These are phyloP conservation scores for Coniella vitis DNA, from an alignment of 2,329 filamentous ascomycete genomes.

Conservation along the genomic window DNA sequence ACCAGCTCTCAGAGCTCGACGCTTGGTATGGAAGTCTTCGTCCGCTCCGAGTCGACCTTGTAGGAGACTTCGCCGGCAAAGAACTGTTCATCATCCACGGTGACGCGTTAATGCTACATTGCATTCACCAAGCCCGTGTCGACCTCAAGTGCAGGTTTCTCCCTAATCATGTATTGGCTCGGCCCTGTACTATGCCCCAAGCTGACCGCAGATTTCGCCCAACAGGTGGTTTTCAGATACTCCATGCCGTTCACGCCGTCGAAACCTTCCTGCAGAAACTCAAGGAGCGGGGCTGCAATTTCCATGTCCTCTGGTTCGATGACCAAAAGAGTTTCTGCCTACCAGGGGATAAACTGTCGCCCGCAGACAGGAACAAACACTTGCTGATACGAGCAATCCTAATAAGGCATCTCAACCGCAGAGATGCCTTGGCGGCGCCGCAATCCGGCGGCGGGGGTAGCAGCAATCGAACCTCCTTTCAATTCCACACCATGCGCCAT, in stretches of 20 bases:
- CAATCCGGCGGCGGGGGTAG: not conserved
- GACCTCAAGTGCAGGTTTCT: slow-evolving; percentile 48
- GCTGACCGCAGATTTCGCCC: not conserved
- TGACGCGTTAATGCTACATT: slow-evolving; percentile 62
- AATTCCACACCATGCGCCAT: slow-evolving; percentile 37
- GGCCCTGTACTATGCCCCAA: not conserved
- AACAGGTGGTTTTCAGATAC: slow-evolving; percentile 57
- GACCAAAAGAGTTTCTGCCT: slow-evolving; percentile 48
- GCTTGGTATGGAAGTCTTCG: slow-evolving; percentile 17
- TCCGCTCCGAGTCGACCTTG: slow-evolving; percentile 50
- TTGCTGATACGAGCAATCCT: slow-evolving; percentile 56
- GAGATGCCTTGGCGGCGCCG: not conserved
- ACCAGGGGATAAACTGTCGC: slow-evolving; percentile 31
- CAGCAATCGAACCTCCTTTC: slow-evolving; percentile 23
- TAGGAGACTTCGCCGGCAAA: slow-evolving; percentile 69
- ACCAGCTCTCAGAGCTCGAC: not conserved
- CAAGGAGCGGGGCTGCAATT: slow-evolving; percentile 58
- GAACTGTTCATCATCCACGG: slow-evolving; percentile 69
- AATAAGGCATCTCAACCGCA: slow-evolving; percentile 51
- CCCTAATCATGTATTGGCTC: not conserved
- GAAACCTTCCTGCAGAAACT: slow-evolving; percentile 59
- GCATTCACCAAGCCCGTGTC: slow-evolving; percentile 53
- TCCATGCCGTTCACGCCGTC: slow-evolving; percentile 64
- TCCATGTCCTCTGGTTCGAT: slow-evolving; percentile 65
- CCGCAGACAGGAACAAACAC: slow-evolving; percentile 39